Base-by-base conservation (phyloP, 352 stramenopile genomes). In the Hyaloperonospora arabidopsidis region DNA sequence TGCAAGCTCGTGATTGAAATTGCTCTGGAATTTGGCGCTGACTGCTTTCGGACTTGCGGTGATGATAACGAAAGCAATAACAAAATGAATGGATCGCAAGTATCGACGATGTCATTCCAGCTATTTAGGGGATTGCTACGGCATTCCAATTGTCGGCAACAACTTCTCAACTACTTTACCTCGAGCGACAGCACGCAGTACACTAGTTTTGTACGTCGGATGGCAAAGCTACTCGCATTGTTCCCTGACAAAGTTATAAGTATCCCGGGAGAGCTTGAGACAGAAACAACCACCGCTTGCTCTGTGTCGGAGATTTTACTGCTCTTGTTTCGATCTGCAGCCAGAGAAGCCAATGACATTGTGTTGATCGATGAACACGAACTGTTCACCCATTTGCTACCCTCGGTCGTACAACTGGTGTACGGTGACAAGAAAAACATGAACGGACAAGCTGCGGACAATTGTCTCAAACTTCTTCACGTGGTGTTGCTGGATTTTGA, bases 121-220 rank as follows among this genome's bases (percentile, higher is more conserved):
- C 57, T 86, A 5, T 72, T 89, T 25, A 48, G 67, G 3, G 54
- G 57, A 7, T 49, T 89, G 44, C 38, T 89, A 29, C 59, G 54
- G 13, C 74, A 81, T 43, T 45, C 65, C 21, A 75, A 75, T 11
- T 88, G 79, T 47, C 61, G 68, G 34, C 46, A 62, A 2, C 79
- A 88, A 41, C 43, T 89, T 6, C 51, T 84, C 12, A 49, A 57
- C 28, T 84, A 85, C 34, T 88, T 88, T 48, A 38, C 81, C 15
- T 57, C 48, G 32, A 87, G 84, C 22, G 65, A 79, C 56, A 67
- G 59, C 49, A 81, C 79, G 21, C 75, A 87, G 46, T 87, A 72
- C 38, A 72, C 73, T 0, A 86, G 86, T 63, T 89, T 89, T 52
- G 45, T 88, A 18, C 75, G 74, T 0, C 32, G 87, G 14, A 86